A percentile compares a stretch with the other conserved stretches of the same genome.
phyloP scores from a whole-genome alignment of 164 flowering plant species.

The Aristolochia contorta region DNA sequence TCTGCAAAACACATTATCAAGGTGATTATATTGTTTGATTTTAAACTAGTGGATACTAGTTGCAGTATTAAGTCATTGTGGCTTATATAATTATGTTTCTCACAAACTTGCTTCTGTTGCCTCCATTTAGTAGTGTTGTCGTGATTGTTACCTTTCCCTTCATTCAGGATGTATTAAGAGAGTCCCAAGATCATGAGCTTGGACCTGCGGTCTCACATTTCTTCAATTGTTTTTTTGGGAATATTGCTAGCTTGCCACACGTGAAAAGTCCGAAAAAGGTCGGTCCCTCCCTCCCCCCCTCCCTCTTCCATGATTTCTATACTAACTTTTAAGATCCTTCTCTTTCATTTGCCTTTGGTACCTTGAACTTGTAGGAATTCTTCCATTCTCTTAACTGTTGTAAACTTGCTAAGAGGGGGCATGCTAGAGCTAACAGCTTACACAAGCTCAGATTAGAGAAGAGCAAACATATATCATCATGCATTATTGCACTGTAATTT shows the following conservation, averaged over 20 bases:
- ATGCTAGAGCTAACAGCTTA: too few relatives aligned
- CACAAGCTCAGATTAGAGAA: too few relatives aligned
- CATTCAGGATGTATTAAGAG: conserved; percentile 71
- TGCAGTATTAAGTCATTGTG: too few relatives aligned
- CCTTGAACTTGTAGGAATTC: too few relatives aligned
- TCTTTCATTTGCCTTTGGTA: too few relatives aligned
- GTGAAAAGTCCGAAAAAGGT: conserved; percentile 61
- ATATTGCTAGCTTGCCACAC: conserved; percentile 25
- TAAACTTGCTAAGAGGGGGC: too few relatives aligned
- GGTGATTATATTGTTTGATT: conserved; percentile 29
- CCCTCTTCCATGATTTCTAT: not conserved
- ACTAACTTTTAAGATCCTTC: not conserved
- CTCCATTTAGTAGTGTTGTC: not conserved
- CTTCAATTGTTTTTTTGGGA: conserved; percentile 83
- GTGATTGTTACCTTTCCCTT: not conserved
- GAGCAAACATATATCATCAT: too few relatives aligned
- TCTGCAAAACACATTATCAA: conserved; percentile 88
- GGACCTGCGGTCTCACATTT: conserved; percentile 75
- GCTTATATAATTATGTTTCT: not conserved
- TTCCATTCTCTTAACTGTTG: too few relatives aligned
- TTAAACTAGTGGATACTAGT: not conserved
- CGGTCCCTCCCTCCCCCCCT: not conserved
- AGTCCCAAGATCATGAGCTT: conserved; percentile 83
- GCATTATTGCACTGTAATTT: too few relatives aligned
- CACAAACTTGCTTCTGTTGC: not conserved